phyloP scores from a whole-genome alignment of 305 asterid genomes.

The Fraxinus sp. region DNA sequence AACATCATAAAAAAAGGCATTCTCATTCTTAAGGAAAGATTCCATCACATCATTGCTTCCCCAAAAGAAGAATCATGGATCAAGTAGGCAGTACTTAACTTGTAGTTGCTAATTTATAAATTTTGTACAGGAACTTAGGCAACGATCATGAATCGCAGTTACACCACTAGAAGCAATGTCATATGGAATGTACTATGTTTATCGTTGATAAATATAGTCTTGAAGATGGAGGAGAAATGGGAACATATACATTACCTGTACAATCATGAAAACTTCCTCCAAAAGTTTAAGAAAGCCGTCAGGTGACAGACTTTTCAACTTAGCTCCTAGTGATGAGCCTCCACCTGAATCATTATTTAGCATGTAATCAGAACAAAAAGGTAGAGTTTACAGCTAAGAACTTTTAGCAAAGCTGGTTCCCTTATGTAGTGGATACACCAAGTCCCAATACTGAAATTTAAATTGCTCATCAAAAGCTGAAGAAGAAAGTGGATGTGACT shows the following conservation, averaged over 20 bases:
- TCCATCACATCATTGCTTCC: constrained; percentile 1
- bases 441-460: constrained; percentile 16
- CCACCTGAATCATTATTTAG: constrained; percentile 59
- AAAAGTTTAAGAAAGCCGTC: constrained; percentile 87
- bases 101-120: constrained; percentile 19
- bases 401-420: constrained; percentile 5
- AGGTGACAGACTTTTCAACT: constrained; percentile 81
- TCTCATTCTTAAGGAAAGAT: neutral
- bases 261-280: constrained; percentile 80
- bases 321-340: constrained; percentile 86
- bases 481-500: constrained; percentile 5
- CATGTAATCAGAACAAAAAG: constrained; percentile 21
- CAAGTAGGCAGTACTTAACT: constrained; percentile 18
- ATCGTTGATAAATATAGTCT: constrained; percentile 15
- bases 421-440: constrained; percentile 6
- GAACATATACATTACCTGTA: constrained; percentile 81
- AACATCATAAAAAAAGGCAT: neutral
- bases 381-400: constrained; percentile 1
- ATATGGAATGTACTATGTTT: constrained; percentile 14
- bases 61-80: constrained; percentile 20
- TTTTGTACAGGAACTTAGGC: neutral
- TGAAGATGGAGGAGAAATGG: constrained; percentile 22
- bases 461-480: constrained; percentile 1
- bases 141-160: neutral
- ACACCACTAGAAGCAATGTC: neutral